Percentiles rank a stretch among this genome's conserved stretches.
phyloP scores from a whole-genome alignment of 495 filamentous ascomycete species.

The Penicillium verhagenii region DNA sequence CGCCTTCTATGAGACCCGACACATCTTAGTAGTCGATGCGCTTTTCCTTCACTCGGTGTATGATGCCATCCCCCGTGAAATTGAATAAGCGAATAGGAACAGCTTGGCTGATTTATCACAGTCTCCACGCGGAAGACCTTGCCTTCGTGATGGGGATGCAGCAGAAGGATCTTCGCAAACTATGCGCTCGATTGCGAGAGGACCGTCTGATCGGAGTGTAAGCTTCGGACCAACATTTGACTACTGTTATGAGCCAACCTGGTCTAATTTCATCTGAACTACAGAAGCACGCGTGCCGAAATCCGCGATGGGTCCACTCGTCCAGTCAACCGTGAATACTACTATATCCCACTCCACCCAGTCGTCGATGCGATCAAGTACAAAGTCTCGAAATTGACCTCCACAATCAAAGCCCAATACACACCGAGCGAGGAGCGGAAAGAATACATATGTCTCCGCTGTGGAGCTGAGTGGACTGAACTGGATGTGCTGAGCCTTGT shows the following conservation, averaged over 20 bases:
- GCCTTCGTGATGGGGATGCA: constrained; percentile 82
- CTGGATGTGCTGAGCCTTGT: constrained; percentile 78
- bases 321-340: constrained; percentile 83
- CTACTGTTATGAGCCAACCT: not conserved
- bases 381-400: constrained; percentile 78
- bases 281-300: constrained; percentile 75
- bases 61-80: constrained; percentile 23
- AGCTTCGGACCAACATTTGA: constrained; percentile 7
- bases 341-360: constrained; percentile 92
- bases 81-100: constrained; percentile 4
- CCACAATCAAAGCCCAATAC: constrained; percentile 77
- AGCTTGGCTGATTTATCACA: constrained; percentile 27
- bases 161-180: constrained; percentile 82
- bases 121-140: constrained; percentile 83
- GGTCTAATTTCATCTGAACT: constrained; percentile 14
- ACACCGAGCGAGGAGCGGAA: constrained; percentile 81
- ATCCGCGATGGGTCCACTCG: constrained; percentile 76
- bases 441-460: constrained; percentile 82
- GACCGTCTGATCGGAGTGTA: constrained; percentile 84
- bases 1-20: constrained; percentile 87
- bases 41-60: constrained; percentile 87
- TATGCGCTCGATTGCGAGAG: constrained; percentile 79
- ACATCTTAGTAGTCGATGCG: constrained; percentile 89
- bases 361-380: constrained; percentile 97
- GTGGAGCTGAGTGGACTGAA: constrained; percentile 76